A percentile compares a stretch with the other conserved stretches of the same genome.
phyloP scores from a whole-genome alignment of 2,329 filamentous ascomycete genomes.

The Talaromyces funiculosus region DNA sequence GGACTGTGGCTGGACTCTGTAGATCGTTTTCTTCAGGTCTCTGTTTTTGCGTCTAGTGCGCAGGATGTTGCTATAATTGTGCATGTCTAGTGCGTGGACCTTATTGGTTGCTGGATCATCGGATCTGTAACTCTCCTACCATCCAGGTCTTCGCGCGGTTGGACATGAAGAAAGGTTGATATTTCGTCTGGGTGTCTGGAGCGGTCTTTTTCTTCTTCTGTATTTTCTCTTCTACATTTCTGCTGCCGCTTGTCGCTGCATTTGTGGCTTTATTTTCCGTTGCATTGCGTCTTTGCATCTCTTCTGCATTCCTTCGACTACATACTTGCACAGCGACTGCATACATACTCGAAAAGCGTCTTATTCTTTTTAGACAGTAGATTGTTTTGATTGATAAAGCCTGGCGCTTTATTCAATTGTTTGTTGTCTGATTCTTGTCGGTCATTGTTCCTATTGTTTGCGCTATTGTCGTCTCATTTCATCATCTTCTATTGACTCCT shows the following conservation, averaged over 20 bases:
- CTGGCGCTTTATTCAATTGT: neutral
- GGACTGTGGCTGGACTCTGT: neutral
- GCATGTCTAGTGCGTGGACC: neutral
- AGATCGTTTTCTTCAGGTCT: neutral
- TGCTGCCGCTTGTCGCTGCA: too few relatives aligned
- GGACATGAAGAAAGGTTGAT: neutral
- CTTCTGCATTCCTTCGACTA: neutral
- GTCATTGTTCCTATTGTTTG: neutral
- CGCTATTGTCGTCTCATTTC: neutral
- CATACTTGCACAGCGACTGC: neutral
- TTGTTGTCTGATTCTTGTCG: neutral
- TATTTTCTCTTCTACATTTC: neutral
- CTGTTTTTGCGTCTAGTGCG: neutral
- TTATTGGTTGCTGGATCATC: neutral
- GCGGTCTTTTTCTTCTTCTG: neutral
- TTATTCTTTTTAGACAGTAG: neutral
- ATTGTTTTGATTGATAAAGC: neutral
- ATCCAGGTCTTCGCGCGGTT: neutral
- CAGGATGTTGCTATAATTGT: neutral
- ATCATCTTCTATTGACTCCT: constrained; percentile 1
- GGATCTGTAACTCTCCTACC: neutral
- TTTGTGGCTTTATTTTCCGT: neutral
- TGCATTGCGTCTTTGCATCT: neutral
- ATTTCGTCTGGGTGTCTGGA: neutral
- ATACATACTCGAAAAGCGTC: neutral